A percentile compares a stretch with the other conserved stretches of the same genome.
Evolutionary conservation across 108 stramenopile species (phyloP).

Genomic region (Conticribra weissflogii): DNA sequence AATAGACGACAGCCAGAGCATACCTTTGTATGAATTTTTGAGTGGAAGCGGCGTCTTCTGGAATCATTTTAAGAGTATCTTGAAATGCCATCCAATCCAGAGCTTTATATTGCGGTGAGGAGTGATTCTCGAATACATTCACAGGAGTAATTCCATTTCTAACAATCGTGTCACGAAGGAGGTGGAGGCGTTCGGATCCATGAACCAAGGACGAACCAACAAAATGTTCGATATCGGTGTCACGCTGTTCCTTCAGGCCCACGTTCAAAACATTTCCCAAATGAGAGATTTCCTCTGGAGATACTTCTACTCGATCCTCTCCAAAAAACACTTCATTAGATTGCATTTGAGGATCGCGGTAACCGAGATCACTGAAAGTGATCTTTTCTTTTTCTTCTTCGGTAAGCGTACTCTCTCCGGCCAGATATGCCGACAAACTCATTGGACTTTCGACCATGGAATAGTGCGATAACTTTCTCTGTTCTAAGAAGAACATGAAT

Average conservation of each 20-base stretch:
- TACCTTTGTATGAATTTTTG: constrained; percentile 49
- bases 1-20: constrained; percentile 33
- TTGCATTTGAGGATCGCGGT: neutral
- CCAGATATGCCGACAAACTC: constrained; percentile 38
- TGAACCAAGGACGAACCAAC: constrained; percentile 1
- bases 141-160: constrained; percentile 15
- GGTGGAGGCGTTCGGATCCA: constrained; percentile 18
- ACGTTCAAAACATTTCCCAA: constrained; percentile 10
- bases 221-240: neutral
- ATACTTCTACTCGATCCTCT: neutral
- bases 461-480: constrained; percentile 41
- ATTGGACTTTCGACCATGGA: constrained; percentile 41
- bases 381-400: neutral
- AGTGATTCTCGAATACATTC: constrained; percentile 14
- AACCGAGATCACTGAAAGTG: constrained; percentile 1
- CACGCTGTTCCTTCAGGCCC: neutral
- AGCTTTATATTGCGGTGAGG: constrained; percentile 34
- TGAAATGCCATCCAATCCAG: constrained; percentile 47
- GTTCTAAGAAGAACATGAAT: constrained; percentile 32
- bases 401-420: constrained; percentile 20
- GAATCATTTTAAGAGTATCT: constrained; percentile 16
- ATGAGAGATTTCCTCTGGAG: neutral
- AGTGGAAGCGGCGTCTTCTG: constrained; percentile 22
- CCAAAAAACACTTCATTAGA: no score
- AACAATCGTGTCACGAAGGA: constrained; percentile 21